phyloP scores from a whole-genome alignment of 805 yeast species.

The Jamesozyma gamospora region DNA sequence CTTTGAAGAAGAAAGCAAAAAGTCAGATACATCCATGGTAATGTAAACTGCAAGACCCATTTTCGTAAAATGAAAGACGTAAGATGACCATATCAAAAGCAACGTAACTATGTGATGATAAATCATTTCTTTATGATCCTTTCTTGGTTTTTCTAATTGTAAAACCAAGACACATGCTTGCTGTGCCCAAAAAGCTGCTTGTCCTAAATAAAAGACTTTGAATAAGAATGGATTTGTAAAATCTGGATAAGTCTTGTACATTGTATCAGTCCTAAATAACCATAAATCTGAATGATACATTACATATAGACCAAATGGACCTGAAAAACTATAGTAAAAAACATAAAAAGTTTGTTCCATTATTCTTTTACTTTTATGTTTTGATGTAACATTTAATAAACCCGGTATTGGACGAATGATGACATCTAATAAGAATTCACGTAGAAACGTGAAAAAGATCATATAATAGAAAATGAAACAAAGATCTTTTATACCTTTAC shows the following conservation, averaged over 20 bases:
- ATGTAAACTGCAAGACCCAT: constrained; percentile 86
- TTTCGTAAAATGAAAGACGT: constrained; percentile 92
- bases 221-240: constrained; percentile 54
- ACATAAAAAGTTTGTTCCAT: constrained; percentile 88
- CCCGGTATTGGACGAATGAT: constrained; percentile 66
- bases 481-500: constrained; percentile 79
- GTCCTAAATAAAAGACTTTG: constrained; percentile 78
- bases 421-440: constrained; percentile 86
- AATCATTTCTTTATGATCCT: constrained; percentile 83
- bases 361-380: constrained; percentile 60
- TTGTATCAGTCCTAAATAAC: constrained; percentile 77
- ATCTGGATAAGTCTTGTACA: constrained; percentile 80
- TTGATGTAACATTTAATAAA: constrained; percentile 30
- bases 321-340: constrained; percentile 67
- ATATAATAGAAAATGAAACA: constrained; percentile 71
- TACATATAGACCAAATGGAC: constrained; percentile 82
- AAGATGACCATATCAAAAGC: constrained; percentile 74
- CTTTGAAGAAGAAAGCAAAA: constrained; percentile 75
- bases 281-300: constrained; percentile 80
- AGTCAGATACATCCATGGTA: constrained; percentile 94
- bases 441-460: constrained; percentile 76
- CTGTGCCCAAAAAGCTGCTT: constrained; percentile 97
- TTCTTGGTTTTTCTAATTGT: constrained; percentile 89
- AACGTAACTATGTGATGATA: constrained; percentile 91
- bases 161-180: constrained; percentile 75